These are phyloP conservation scores for Parastagonospora nodorum DNA, from an alignment of 2,329 filamentous ascomycete genomes.

Conservation along the genomic window DNA sequence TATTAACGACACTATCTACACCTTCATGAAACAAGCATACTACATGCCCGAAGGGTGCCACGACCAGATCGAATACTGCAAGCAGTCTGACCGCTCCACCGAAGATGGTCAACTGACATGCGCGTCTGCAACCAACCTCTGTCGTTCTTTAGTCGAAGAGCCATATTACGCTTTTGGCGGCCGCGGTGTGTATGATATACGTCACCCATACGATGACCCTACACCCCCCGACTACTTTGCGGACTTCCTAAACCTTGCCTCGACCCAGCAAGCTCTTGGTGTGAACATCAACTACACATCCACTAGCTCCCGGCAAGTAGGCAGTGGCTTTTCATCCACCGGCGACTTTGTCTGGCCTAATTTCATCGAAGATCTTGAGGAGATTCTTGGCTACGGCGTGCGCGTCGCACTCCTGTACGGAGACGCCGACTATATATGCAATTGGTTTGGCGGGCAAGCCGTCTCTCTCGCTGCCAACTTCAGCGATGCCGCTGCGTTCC, in stretches of 20 bases:
- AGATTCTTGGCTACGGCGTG: slow-evolving; percentile 60
- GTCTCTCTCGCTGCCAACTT: slow-evolving; percentile 65
- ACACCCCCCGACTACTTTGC: slow-evolving; percentile 58
- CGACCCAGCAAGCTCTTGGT: slow-evolving; percentile 55
- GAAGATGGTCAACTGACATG: slow-evolving; percentile 40
- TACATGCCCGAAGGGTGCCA: slow-evolving; percentile 56
- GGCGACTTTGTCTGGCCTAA: slow-evolving; percentile 55
- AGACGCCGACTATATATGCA: slow-evolving; percentile 63
- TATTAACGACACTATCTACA: slow-evolving; percentile 54
- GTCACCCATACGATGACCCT: slow-evolving; percentile 56
- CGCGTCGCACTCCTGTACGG: slow-evolving; percentile 63
- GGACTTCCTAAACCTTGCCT: slow-evolving; percentile 58
- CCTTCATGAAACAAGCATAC: slow-evolving; percentile 52
- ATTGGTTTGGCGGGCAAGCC: slow-evolving; percentile 75
- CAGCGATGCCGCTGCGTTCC: slow-evolving; percentile 58
- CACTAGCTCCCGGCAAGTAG: slow-evolving; percentile 46
- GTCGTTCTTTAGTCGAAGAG: slow-evolving; percentile 52
- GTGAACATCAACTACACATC: slow-evolving; percentile 63
- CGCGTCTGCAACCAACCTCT: slow-evolving; percentile 47
- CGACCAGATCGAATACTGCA: slow-evolving; percentile 57
- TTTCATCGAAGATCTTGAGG: slow-evolving; percentile 53
- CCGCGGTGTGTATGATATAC: slow-evolving; percentile 62
- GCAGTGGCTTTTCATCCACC: slow-evolving; percentile 50
- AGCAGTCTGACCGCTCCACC: slow-evolving; percentile 27
- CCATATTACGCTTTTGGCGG: slow-evolving; percentile 48